phyloP scores from a whole-genome alignment of 768 basidiomycete genomes.

The Calocybe gangraenosa region DNA sequence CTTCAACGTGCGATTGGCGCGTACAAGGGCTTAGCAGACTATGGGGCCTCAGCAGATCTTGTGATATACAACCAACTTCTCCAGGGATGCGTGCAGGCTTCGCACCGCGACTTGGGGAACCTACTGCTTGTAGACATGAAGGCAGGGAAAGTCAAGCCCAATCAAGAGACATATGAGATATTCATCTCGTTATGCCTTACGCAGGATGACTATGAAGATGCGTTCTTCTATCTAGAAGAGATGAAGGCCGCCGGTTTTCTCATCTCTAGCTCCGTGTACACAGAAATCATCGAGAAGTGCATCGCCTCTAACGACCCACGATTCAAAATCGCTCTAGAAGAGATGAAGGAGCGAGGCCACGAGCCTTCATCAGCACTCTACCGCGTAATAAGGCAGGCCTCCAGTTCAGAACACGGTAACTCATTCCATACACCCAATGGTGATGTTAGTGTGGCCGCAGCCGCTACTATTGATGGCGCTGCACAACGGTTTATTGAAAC shows the following conservation, averaged over 20 bases:
- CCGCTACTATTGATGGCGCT: constrained; percentile 19
- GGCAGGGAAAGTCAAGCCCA: constrained; percentile 46
- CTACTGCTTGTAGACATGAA: constrained; percentile 66
- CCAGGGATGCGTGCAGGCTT: constrained; percentile 53
- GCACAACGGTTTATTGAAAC: constrained; percentile 29
- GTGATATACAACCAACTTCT: constrained; percentile 71
- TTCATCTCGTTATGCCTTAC: constrained; percentile 70
- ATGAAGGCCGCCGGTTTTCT: constrained; percentile 64
- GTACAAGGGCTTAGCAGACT: constrained; percentile 60
- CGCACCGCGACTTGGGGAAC: constrained; percentile 66
- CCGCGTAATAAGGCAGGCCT: constrained; percentile 33
- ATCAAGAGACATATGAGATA: constrained; percentile 59
- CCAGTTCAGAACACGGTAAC: constrained; percentile 25
- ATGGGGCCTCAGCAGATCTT: constrained; percentile 51
- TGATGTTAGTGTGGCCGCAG: not conserved
- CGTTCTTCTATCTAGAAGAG: constrained; percentile 69
- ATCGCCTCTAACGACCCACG: constrained; percentile 53
- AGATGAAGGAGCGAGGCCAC: constrained; percentile 66
- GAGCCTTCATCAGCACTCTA: constrained; percentile 18
- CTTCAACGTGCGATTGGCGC: constrained; percentile 73
- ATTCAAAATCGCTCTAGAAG: constrained; percentile 59
- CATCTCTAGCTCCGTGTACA: constrained; percentile 57
- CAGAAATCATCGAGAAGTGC: constrained; percentile 57
- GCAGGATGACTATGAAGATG: constrained; percentile 74
- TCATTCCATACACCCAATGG: not conserved